phyloP scores from a whole-genome alignment of 805 yeast species.

The Myxozyma geophila region DNA sequence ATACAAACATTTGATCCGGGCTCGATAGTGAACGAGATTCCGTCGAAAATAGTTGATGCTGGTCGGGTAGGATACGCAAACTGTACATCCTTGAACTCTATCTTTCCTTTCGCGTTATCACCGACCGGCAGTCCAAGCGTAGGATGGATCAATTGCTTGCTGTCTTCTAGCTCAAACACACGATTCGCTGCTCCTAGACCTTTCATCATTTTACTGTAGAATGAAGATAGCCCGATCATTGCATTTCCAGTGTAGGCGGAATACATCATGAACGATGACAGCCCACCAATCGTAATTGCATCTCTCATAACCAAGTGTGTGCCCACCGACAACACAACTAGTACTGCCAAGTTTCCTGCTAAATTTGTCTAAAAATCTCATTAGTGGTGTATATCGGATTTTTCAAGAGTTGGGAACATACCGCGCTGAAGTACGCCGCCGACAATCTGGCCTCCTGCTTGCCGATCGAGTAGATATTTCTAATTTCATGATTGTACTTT shows the following conservation, averaged over 20 bases:
- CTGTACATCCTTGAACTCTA: constrained; percentile 63
- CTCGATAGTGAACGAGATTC: constrained; percentile 61
- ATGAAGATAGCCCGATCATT: constrained; percentile 85
- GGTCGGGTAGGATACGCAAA: constrained; percentile 87
- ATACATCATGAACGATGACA: constrained; percentile 92
- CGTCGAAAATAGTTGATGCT: constrained; percentile 64
- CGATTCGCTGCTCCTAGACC: constrained; percentile 96
- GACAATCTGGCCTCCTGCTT: constrained; percentile 68
- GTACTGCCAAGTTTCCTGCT: constrained; percentile 77
- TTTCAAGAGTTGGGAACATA: background rate
- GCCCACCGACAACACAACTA: constrained; percentile 80
- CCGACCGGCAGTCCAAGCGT: constrained; percentile 27
- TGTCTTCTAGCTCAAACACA: constrained; percentile 81
- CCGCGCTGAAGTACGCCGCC: constrained; percentile 74
- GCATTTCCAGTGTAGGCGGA: constrained; percentile 92
- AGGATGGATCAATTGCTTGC: constrained; percentile 67
- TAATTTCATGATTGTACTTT: constrained; percentile 72
- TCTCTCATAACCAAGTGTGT: constrained; percentile 79
- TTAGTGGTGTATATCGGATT: constrained; percentile 61
- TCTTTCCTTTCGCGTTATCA: constrained; percentile 38
- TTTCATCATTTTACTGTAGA: constrained; percentile 93
- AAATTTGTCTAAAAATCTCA: constrained; percentile 70
- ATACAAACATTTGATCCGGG: constrained; percentile 89
- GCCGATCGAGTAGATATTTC: constrained; percentile 67
- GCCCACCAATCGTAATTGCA: constrained; percentile 79